These are phyloP conservation scores for Globisporangium paroecandrum DNA, from an alignment of 352 stramenopile genomes.

Conservation along the genomic window DNA sequence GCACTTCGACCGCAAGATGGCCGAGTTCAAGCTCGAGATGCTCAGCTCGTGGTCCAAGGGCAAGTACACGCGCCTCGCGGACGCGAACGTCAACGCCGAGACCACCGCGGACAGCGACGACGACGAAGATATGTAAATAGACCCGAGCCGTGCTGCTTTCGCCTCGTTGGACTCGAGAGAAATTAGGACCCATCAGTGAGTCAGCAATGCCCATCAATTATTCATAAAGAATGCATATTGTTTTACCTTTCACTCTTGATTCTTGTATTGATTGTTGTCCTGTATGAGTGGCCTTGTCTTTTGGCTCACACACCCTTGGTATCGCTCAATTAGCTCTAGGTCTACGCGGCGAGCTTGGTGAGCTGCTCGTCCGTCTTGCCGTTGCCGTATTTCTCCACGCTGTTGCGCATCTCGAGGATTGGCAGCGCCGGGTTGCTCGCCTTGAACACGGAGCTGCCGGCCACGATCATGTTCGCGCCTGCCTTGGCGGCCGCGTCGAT, in stretches of 20 bases:
- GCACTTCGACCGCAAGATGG: constrained; percentile 88
- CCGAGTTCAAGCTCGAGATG: constrained; percentile 79
- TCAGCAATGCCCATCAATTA: constrained; percentile 10
- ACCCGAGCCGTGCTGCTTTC: constrained; percentile 5
- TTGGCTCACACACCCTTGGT: not conserved
- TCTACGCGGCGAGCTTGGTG: constrained; percentile 36
- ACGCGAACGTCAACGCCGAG: constrained; percentile 30
- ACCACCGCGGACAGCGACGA: constrained; percentile 24
- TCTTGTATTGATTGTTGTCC: not conserved
- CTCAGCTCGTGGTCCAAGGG: constrained; percentile 77
- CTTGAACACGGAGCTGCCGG: constrained; percentile 93
- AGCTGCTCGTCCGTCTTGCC: constrained; percentile 65
- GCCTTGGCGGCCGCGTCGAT: constrained; percentile 92
- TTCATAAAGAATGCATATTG: constrained; percentile 25
- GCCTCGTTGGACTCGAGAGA: no score
- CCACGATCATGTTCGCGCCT: constrained; percentile 97
- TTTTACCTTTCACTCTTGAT: not conserved
- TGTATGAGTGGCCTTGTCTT: not conserved
- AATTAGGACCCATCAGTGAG: not conserved
- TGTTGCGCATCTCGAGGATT: constrained; percentile 83
- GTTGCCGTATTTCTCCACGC: constrained; percentile 78
- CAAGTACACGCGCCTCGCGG: constrained; percentile 69
- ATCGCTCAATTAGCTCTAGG: not conserved
- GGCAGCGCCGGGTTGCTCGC: constrained; percentile 54
- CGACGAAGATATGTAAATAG: constrained; percentile 30